Percentiles rank a stretch among this genome's conserved stretches.
These are phyloP conservation scores for Plenodomus lindquistii DNA, from an alignment of 2,329 filamentous ascomycete genomes.

Conservation along the genomic window DNA sequence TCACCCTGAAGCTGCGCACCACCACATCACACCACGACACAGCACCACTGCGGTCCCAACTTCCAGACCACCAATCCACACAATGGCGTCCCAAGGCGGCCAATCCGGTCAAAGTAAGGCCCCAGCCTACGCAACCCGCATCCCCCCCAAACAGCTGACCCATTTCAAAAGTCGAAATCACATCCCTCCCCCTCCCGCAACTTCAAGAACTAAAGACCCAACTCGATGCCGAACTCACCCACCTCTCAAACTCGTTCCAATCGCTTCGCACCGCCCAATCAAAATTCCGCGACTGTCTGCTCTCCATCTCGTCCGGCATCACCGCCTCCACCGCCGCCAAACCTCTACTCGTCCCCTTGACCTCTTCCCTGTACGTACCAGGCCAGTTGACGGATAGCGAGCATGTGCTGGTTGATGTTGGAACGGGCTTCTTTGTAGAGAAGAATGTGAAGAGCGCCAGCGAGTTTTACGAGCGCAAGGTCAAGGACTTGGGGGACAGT, in stretches of 20 bases:
- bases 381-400: conserved; percentile 66
- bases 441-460: conserved; percentile 69
- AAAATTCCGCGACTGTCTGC: conserved; percentile 89
- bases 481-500: conserved; percentile 67
- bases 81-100: conserved; percentile 28
- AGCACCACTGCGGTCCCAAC: neutral
- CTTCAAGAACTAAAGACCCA: conserved; percentile 93
- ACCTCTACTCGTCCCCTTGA: conserved; percentile 85
- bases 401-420: conserved; percentile 75
- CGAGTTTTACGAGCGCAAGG: conserved; percentile 70
- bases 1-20: conserved; percentile 10
- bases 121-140: neutral
- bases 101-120: conserved; percentile 36
- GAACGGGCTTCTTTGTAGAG: conserved; percentile 92
- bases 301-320: conserved; percentile 69
- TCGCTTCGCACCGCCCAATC: conserved; percentile 87
- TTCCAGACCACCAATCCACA: conserved; percentile 25
- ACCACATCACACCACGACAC: conserved; percentile 4
- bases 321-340: conserved; percentile 50
- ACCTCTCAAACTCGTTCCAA: conserved; percentile 85
- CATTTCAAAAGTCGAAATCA: conserved; percentile 62
- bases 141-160: neutral
- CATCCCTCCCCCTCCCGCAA: conserved; percentile 79
- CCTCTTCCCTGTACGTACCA: conserved; percentile 90
- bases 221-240: conserved; percentile 92